A percentile compares a stretch with the other conserved stretches of the same genome.
Evolutionary conservation across 805 yeast genomes (phyloP).

Genomic region (Metschnikowia hibisci): DNA sequence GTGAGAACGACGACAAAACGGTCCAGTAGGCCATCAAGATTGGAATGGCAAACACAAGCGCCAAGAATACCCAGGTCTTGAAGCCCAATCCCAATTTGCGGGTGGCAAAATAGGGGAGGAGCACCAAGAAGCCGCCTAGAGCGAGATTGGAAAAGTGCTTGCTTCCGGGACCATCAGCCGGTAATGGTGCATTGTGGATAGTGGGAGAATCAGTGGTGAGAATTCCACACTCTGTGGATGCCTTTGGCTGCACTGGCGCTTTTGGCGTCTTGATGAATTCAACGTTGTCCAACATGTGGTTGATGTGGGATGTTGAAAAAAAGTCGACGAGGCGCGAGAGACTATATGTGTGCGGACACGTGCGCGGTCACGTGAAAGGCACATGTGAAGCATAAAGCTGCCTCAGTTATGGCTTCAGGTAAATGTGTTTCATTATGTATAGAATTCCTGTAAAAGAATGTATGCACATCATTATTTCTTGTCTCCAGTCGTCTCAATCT

Average conservation of each 20-base stretch:
- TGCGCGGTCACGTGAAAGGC: neutral
- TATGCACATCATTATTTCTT: no score
- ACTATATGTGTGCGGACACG: neutral
- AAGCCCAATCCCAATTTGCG: conserved; percentile 67
- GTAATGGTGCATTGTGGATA: conserved; percentile 80
- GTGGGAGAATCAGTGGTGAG: conserved; percentile 52
- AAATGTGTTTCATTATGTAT: no score
- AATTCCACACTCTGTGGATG: conserved; percentile 33
- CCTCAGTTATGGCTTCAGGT: no score
- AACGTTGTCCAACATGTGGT: conserved; percentile 38
- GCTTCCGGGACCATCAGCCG: conserved; percentile 90
- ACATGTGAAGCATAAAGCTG: no score
- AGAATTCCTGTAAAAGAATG: no score
- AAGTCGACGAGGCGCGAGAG: neutral
- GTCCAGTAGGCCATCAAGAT: conserved; percentile 83
- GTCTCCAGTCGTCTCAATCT: no score
- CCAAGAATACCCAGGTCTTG: conserved; percentile 61
- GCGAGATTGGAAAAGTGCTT: conserved; percentile 65
- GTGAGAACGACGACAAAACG: conserved; percentile 67
- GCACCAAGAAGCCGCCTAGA: conserved; percentile 45
- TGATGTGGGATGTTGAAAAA: neutral
- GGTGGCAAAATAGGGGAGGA: conserved; percentile 60
- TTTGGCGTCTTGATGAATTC: conserved; percentile 61
- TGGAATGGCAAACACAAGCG: conserved; percentile 57
- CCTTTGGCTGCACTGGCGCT: conserved; percentile 34